Evolutionary conservation across 164 flowering plant species (phyloP).

Genomic region (Macadamia tetraphylla): DNA sequence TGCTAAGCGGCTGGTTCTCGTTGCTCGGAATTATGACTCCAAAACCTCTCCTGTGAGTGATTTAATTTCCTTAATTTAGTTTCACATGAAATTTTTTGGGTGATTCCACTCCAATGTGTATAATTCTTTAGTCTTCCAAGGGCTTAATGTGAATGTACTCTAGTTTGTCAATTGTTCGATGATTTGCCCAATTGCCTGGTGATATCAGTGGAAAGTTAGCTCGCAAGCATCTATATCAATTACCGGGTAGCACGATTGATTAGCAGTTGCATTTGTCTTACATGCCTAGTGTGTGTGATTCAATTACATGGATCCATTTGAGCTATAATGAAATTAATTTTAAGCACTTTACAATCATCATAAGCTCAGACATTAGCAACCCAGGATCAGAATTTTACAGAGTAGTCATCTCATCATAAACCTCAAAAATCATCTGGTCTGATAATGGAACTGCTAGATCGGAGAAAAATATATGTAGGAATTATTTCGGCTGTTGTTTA

Average conservation of each 20-base stretch:
- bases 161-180: too few species aligned
- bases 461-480: background rate
- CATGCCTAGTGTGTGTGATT: background rate
- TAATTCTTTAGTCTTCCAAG: background rate
- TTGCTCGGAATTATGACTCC: conserved; percentile 33
- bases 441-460: background rate
- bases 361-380: background rate
- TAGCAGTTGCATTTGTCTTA: too few species aligned
- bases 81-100: too few species aligned
- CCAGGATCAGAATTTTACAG: background rate
- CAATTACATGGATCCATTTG: background rate
- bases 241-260: too few species aligned
- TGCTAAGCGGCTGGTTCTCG: conserved; percentile 44
- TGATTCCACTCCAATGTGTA: background rate
- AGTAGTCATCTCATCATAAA: background rate
- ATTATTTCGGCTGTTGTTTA: background rate
- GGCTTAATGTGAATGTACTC: background rate
- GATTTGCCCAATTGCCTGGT: too few species aligned
- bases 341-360: background rate
- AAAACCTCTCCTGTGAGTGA: conserved; percentile 34
- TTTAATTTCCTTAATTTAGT: background rate
- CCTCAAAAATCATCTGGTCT: background rate
- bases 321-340: background rate
- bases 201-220: too few species aligned
- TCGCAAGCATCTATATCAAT: too few species aligned